A percentile compares a stretch with the other conserved stretches of the same genome.
Conservation (phyloP, 768 basidiomycete species). For the Russula lepida region DNA sequence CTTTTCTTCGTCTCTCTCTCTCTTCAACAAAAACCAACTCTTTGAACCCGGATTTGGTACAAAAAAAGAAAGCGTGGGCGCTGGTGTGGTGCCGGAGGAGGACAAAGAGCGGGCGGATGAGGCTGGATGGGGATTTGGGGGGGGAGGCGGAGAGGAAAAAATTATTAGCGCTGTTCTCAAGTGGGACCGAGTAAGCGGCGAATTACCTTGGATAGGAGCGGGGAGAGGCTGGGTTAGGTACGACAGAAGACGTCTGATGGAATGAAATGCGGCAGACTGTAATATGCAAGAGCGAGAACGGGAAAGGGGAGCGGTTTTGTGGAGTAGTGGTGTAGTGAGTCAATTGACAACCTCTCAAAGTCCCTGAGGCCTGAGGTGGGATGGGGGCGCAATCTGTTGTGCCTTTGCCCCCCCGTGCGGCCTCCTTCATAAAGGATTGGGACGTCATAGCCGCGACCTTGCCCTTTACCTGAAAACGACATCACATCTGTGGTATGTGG, state of each 20-base stretch:
- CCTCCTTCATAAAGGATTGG: conserved; percentile 11
- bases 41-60: neutral
- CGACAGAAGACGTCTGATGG: conserved; percentile 4
- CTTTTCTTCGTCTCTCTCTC: neutral
- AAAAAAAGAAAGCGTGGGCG: neutral
- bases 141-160: neutral
- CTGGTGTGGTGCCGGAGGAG: neutral
- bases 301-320: neutral
- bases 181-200: neutral
- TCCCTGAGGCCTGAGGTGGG: neutral
- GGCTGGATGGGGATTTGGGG: neutral
- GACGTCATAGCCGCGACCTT: conserved; percentile 17
- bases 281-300: neutral
- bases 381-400: conserved; percentile 11
- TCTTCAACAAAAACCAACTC: neutral
- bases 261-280: neutral
- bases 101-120: neutral
- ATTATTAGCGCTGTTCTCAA: neutral
- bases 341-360: neutral
- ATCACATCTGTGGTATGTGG: neutral
- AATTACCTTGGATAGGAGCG: neutral
- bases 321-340: neutral
- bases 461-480: conserved; percentile 18
- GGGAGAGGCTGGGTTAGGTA: neutral
- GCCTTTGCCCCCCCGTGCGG: neutral